Conservation (phyloP, 768 basidiomycete species). For the Asterophora parasitica region DNA sequence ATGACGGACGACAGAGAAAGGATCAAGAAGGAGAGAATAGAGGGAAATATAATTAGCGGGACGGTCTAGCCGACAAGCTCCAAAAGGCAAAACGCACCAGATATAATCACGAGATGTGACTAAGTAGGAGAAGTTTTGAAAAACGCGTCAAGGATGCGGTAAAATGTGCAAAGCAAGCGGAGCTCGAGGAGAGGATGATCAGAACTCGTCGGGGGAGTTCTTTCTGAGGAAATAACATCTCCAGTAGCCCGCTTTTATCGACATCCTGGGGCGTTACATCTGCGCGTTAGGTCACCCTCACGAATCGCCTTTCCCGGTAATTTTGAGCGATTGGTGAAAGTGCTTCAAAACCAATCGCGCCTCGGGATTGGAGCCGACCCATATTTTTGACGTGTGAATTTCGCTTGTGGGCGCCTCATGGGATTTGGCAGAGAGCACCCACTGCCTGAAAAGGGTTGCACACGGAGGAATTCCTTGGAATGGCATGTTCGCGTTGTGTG, state of each 20-base stretch:
- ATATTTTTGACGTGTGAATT: slow-evolving; percentile 22
- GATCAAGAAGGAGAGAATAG: background rate
- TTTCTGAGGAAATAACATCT: slow-evolving; percentile 11
- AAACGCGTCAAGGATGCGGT: background rate
- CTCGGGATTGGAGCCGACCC: slow-evolving; percentile 26
- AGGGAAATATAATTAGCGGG: slow-evolving; percentile 10
- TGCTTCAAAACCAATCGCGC: slow-evolving; percentile 16
- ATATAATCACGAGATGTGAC: slow-evolving; percentile 16
- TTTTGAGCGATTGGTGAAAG: slow-evolving; percentile 17
- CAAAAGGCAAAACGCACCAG: slow-evolving; percentile 17
- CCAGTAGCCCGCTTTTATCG: slow-evolving; percentile 15
- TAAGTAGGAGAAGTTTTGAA: slow-evolving; percentile 6
- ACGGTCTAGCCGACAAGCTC: slow-evolving; percentile 2
- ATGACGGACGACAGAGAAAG: slow-evolving; percentile 2
- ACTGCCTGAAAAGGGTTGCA: slow-evolving; percentile 6
- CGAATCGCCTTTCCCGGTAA: slow-evolving; percentile 15
- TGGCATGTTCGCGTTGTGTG: slow-evolving; percentile 12
- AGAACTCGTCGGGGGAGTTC: slow-evolving; percentile 9
- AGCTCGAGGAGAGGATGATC: slow-evolving; percentile 1
- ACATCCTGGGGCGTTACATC: slow-evolving; percentile 11
- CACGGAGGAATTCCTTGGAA: slow-evolving; percentile 9
- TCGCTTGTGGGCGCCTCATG: slow-evolving; percentile 4
- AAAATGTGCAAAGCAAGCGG: slow-evolving; percentile 1
- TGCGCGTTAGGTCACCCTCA: slow-evolving; percentile 15
- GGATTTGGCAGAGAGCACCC: slow-evolving; percentile 9